phyloP scores from a whole-genome alignment of 2,329 filamentous ascomycete species.

The Trichoderma asperellum region DNA sequence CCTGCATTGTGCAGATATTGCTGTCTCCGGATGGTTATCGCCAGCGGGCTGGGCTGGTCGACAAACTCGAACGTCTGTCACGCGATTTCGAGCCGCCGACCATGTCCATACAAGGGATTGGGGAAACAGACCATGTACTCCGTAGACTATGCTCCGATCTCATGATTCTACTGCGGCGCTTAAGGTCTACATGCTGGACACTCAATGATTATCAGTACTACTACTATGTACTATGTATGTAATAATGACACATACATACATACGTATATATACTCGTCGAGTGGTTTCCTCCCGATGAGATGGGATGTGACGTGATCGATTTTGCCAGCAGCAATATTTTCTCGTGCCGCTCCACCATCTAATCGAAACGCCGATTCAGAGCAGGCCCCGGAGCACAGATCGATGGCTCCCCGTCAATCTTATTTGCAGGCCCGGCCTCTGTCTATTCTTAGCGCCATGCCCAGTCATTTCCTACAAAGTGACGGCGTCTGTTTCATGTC shows the following conservation, averaged over 20 bases:
- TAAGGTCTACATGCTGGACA: not conserved
- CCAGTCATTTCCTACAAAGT: conserved; percentile 16
- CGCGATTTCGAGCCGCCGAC: not conserved
- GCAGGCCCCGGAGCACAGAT: conserved; percentile 8
- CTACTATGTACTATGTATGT: not conserved
- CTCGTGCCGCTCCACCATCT: not conserved
- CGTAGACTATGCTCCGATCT: not conserved
- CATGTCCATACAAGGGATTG: not conserved
- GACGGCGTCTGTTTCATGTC: conserved; percentile 32
- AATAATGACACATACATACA: not conserved
- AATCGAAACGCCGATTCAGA: conserved; percentile 2
- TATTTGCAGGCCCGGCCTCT: not conserved
- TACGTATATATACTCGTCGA: not conserved
- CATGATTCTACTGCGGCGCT: not conserved
- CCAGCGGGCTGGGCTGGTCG: conserved; percentile 5
- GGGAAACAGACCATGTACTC: conserved; percentile 2
- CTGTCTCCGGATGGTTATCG: conserved; percentile 3
- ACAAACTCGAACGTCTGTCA: not conserved
- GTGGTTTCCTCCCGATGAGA: not conserved
- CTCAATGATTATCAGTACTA: not conserved
- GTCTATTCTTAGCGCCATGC: conserved; percentile 8
- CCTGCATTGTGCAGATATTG: not conserved
- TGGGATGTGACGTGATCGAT: not conserved
- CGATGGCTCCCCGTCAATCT: conserved; percentile 9
- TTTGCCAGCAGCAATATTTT: not conserved